Percentiles rank a stretch among this genome's conserved stretches.
These are phyloP conservation scores for Fusarium anguioides DNA, from an alignment of 2,329 filamentous ascomycete genomes.

Conservation along the genomic window DNA sequence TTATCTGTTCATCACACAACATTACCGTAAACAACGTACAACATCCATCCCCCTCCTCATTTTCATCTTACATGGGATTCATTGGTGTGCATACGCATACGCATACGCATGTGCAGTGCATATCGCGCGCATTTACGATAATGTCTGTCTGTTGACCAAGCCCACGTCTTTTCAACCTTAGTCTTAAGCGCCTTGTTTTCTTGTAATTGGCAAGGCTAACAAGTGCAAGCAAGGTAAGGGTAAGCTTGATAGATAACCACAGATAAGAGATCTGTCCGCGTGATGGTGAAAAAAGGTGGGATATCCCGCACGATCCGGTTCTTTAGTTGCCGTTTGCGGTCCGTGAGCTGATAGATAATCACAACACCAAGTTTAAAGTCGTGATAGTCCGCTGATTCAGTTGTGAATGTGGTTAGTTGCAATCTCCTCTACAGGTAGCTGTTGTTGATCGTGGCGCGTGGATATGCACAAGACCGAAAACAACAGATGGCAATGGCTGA, in stretches of 20 bases:
- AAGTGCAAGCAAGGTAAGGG: constrained; percentile 5
- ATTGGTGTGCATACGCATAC: not conserved
- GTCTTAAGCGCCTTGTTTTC: not conserved
- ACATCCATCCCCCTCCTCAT: not conserved
- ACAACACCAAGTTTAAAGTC: constrained; percentile 26
- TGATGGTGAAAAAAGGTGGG: constrained; percentile 31
- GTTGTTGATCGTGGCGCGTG: not conserved
- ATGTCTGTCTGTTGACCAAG: not conserved
- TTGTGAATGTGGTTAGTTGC: not conserved
- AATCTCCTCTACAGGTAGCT: no score
- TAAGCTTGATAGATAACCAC: no score
- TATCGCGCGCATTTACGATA: constrained; percentile 3
- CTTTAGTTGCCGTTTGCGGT: constrained; percentile 28
- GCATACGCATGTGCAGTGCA: not conserved
- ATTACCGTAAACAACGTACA: not conserved
- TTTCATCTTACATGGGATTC: no score
- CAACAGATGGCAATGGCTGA: not conserved
- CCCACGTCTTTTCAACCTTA: constrained; percentile 3
- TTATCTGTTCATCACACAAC: not conserved
- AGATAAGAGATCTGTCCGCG: constrained; percentile 36
- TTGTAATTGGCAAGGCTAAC: not conserved
- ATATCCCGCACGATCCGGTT: constrained; percentile 21
- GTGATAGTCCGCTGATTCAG: not conserved
- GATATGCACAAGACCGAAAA: constrained; percentile 4
- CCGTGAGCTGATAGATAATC: constrained; percentile 10